phyloP scores from a whole-genome alignment of 495 filamentous ascomycete species.

The Aspergillus funiculosus region DNA sequence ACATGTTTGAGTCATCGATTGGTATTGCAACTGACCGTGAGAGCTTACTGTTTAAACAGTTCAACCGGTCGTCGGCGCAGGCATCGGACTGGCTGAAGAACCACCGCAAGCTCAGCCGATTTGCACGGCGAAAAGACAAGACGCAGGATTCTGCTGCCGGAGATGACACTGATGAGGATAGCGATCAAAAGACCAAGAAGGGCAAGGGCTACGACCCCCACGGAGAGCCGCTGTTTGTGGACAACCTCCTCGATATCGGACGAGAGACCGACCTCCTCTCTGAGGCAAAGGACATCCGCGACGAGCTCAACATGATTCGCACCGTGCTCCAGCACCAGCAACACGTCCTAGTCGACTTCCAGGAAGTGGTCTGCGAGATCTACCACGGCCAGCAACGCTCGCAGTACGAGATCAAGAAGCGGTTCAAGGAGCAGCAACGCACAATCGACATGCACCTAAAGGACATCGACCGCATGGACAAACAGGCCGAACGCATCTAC shows the following conservation, averaged over 20 bases:
- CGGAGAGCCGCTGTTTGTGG: slow-evolving; percentile 49
- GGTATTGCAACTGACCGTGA: slow-evolving; percentile 59
- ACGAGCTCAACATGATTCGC: slow-evolving; percentile 66
- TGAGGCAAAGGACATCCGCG: slow-evolving; percentile 66
- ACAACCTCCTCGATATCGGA: slow-evolving; percentile 62
- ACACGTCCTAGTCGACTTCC: slow-evolving; percentile 49
- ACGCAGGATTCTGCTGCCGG: slow-evolving; percentile 13
- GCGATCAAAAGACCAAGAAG: slow-evolving; percentile 16
- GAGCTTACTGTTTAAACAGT: slow-evolving; percentile 57
- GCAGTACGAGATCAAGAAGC: slow-evolving; percentile 50
- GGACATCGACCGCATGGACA: slow-evolving; percentile 64
- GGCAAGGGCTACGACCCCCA: slow-evolving; percentile 15
- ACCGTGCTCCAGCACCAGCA: slow-evolving; percentile 57
- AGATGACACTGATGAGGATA: slow-evolving; percentile 12
- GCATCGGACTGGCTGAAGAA: slow-evolving; percentile 58
- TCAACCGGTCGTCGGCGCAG: slow-evolving; percentile 55
- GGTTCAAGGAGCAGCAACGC: slow-evolving; percentile 55
- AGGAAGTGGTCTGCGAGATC: slow-evolving; percentile 49
- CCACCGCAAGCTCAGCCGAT: slow-evolving; percentile 48
- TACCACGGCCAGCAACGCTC: slow-evolving; percentile 39
- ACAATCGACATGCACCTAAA: slow-evolving; percentile 56
- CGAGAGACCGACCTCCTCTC: slow-evolving; percentile 59
- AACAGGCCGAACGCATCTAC: slow-evolving; percentile 61
- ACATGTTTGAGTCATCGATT: slow-evolving; percentile 67
- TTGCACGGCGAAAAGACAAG: slow-evolving; percentile 30